phyloP scores from a whole-genome alignment of 345 rosid species.

The thale cress (Arabidopsis thaliana) region DNA sequence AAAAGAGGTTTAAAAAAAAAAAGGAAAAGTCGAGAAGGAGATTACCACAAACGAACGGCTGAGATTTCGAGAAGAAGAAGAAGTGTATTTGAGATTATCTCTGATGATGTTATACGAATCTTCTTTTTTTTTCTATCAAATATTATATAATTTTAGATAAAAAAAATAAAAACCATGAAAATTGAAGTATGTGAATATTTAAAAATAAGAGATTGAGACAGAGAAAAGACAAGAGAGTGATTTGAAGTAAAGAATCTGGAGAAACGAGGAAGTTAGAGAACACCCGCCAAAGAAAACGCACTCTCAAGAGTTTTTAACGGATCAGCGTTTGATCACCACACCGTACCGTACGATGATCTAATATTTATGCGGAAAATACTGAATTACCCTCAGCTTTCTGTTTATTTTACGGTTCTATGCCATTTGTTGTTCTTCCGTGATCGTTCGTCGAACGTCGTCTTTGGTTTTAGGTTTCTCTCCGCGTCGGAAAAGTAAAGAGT shows the following conservation, averaged over 20 bases:
- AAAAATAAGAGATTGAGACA: constrained; percentile 14
- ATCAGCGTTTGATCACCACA: constrained; percentile 19
- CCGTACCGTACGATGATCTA: constrained; percentile 34
- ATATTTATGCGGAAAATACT: not conserved
- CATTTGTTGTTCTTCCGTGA: constrained; percentile 16
- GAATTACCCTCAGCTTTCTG: not conserved
- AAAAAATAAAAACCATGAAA: not conserved
- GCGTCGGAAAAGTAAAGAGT: constrained; percentile 41
- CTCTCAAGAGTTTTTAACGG: constrained; percentile 32
- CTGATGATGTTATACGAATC: constrained; percentile 5
- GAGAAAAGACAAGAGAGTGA: constrained; percentile 40
- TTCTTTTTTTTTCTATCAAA: not conserved
- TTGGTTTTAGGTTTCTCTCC: constrained; percentile 19
- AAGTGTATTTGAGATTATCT: constrained; percentile 2
- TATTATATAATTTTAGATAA: not conserved
- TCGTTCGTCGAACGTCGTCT: constrained; percentile 26
- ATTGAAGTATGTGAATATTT: not conserved
- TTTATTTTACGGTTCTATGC: constrained; percentile 35
- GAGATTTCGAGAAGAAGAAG: constrained; percentile 27
- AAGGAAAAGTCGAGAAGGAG: constrained; percentile 33
- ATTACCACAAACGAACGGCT: constrained; percentile 42
- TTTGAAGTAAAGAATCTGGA: constrained; percentile 36
- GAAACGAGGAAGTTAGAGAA: constrained; percentile 35
- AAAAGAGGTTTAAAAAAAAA: constrained; percentile 25
- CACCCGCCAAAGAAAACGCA: constrained; percentile 41